Evolutionary conservation across 225 moss, liverwort and hornwort species (phyloP).

Genomic region (Lunularia cruciata): DNA sequence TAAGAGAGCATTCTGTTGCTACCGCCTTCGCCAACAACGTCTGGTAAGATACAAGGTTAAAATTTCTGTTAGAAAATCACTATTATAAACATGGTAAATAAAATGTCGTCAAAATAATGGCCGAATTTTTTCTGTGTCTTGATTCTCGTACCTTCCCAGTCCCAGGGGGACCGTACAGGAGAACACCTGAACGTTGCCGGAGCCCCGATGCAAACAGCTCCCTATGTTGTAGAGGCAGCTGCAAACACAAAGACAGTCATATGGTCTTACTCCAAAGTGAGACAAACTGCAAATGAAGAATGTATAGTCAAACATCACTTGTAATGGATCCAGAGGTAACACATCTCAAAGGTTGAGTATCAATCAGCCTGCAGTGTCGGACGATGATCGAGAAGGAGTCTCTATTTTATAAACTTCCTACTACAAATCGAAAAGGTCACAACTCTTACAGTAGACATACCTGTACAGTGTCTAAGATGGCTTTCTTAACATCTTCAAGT

Average conservation of each 20-base stretch:
- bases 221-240: constrained; percentile 91
- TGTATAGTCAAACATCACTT: too few relatives aligned
- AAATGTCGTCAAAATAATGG: not conserved
- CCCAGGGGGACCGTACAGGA: constrained; percentile 95
- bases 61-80: not conserved
- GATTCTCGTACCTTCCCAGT: constrained; percentile 79
- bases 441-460: constrained; percentile 29
- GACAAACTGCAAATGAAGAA: too few relatives aligned
- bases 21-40: constrained; percentile 97
- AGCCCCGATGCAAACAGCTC: constrained; percentile 95
- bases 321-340: too few relatives aligned
- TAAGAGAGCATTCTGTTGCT: constrained; percentile 96
- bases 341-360: too few relatives aligned
- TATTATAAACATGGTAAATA: not conserved
- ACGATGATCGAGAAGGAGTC: too few relatives aligned
- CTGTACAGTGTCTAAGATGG: constrained; percentile 98
- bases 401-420: too few relatives aligned
- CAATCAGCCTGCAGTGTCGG: too few relatives aligned
- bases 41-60: constrained; percentile 34
- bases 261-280: too few relatives aligned
- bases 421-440: not conserved
- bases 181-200: constrained; percentile 92
- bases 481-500: constrained; percentile 94
- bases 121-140: not conserved
- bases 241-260: constrained; percentile 20